Base-by-base conservation (phyloP, 441 rosid genomes). In the Corymbia calophylla region DNA sequence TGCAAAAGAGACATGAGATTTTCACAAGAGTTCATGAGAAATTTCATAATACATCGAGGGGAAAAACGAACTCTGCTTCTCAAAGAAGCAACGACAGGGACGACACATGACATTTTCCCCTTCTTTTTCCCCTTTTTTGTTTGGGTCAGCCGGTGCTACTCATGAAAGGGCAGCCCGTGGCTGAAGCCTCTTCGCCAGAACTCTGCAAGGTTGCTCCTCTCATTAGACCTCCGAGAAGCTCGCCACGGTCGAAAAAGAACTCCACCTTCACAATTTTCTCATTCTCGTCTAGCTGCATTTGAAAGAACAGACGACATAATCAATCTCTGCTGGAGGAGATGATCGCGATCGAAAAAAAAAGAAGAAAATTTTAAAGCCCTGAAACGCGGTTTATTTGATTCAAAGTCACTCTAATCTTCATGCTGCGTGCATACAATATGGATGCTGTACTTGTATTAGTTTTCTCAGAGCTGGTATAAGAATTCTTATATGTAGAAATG, bases 171-270 rank as follows among this genome's bases (percentile, higher is more conserved):
- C 77, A 66, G 77, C 77, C 32, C 16, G 77, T 16, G 44, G 77
- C 77, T 66, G 77, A 66, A 68, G 73, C 90, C 31, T 86, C 90
- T 32, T 81, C 64, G 25, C 66, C 31, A 25, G 91, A 66, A 84
- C 88, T 21, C 31, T 88, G 89, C 53, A 87, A 21, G n/a, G 48
- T 47, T 8, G 44, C 89, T 39, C 94, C 95, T 68, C 91, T 94
- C 92, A 93, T 80, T 18, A 95, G 95, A 68, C 93, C 94, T 87
- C 96, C 97, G 25, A 95, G 94, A 89, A 95, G 88, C 80, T 94
- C 96, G 32, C 93, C 95, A 4, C 95, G 89, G 82, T 95, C 93
- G 1, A 88, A 12, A 84, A 94, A 95, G 92, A 93, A 89, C 88
- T 95, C 97, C 7, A 92, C 93, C 91, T 93, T 95, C 92, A 90